A percentile compares a stretch with the other conserved stretches of the same genome.
Conservation (phyloP, 805 yeast genomes). For the Crinitomyces ghanaensis region DNA sequence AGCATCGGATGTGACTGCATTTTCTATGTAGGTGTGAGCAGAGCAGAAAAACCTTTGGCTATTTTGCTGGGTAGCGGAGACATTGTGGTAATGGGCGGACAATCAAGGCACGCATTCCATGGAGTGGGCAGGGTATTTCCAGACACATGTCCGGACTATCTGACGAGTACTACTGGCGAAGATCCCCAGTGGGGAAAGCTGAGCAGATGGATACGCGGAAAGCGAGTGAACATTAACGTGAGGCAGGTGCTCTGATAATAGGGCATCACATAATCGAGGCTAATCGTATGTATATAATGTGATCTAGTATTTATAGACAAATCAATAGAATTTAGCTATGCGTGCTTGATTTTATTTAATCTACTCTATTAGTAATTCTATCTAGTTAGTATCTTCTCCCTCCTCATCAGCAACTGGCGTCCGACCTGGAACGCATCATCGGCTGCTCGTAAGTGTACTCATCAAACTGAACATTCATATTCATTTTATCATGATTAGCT, state of each 20-base stretch:
- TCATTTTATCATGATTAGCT: too few relatives aligned
- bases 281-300: too few relatives aligned
- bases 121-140: conserved; percentile 32
- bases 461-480: conserved; percentile 1
- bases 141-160: conserved; percentile 24
- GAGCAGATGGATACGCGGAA: conserved; percentile 25
- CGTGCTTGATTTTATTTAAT: too few relatives aligned
- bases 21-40: conserved; percentile 23
- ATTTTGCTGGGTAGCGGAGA: conserved; percentile 31
- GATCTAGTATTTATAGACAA: too few relatives aligned
- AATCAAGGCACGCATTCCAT: conserved; percentile 30
- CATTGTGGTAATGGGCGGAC: conserved; percentile 31
- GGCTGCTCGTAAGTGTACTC: too few relatives aligned
- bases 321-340: too few relatives aligned
- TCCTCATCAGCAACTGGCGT: too few relatives aligned
- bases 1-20: conserved; percentile 32
- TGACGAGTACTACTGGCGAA: conserved; percentile 7
- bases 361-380: too few relatives aligned
- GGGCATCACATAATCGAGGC: too few relatives aligned
- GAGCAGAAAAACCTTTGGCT: conserved; percentile 22
- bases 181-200: conserved; percentile 8
- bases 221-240: conserved; percentile 30
- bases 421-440: too few relatives aligned
- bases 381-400: too few relatives aligned
- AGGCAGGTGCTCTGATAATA: conserved; percentile 28